Base-by-base conservation (phyloP, 305 asterid genomes). In the Solanum hybrid region DNA sequence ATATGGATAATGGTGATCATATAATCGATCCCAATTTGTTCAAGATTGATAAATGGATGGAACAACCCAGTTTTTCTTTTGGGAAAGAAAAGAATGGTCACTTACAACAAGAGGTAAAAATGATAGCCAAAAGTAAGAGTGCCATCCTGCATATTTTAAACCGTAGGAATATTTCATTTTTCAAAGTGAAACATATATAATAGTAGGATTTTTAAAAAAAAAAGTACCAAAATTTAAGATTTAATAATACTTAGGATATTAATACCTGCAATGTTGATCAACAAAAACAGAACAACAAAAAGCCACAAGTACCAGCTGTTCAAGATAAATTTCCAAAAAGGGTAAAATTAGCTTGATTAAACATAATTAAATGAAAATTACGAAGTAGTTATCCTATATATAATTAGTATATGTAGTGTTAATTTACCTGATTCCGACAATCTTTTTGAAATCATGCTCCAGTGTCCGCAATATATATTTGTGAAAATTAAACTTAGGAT, bases 291-390 rank as follows among this genome's bases (percentile, higher is more conserved):
- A 71, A 97, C 94, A 80, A 94, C 98, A 91, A 97, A 97, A 82
- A 95, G 84, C 99, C 99, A 97, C 89, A 97, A 90, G 93, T 93
- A 95, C 97, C 97, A 93, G 91, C 99, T 97, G 98, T 86, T 69
- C 37, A 90, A 88, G 88, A 90, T 64, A 56, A 90, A 14, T 88
- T 85, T 88, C 77, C 79, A 69, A 66, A 10, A 60, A 60, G 71
- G 26, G 10, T 60, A 60, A 51, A 38, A 80, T 91, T 89, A 86
- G 51, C 35, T 22, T 32, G 88, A 85, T 32, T 84, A 85, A 22
- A 85, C 17, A 60, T 32, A 85, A 32, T 0, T 85, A 27, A 84
- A 84, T 84, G 26, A 17, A 45, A 51, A 82, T 29, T 29, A 82
- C 64, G 14, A 15, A 81, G 15, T 82, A 27, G 5, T 15, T 45